A percentile compares a stretch with the other conserved stretches of the same genome.
Conservation (phyloP, 2,329 filamentous ascomycete genomes). For the Aspergillus piperis region DNA sequence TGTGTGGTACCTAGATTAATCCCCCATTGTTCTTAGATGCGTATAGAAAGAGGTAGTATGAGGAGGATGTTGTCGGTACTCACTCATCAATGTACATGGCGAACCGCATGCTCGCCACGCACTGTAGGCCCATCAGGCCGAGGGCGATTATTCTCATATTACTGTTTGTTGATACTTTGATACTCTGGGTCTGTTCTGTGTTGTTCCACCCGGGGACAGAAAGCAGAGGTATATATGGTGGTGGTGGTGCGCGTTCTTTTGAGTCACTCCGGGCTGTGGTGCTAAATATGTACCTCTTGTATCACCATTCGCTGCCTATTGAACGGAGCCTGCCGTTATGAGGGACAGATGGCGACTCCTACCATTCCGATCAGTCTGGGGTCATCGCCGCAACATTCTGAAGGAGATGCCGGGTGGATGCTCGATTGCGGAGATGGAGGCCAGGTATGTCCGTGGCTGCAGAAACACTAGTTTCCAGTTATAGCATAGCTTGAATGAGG, state of each 20-base stretch:
- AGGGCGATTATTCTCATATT: slow-evolving; percentile 33
- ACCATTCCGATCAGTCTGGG: background rate
- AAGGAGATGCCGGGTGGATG: background rate
- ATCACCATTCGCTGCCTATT: too few relatives aligned
- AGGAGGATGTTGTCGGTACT: slow-evolving; percentile 18
- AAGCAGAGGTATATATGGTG: too few relatives aligned
- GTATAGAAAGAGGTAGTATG: background rate
- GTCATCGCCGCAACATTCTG: background rate
- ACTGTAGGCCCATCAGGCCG: slow-evolving; percentile 34
- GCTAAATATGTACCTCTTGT: too few relatives aligned
- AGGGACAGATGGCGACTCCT: background rate
- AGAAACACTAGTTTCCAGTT: background rate
- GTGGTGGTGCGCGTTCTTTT: too few relatives aligned
- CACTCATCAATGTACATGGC: slow-evolving; percentile 54
- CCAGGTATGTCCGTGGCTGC: background rate
- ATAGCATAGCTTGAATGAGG: background rate
- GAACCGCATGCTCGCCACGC: slow-evolving; percentile 33
- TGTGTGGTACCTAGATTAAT: slow-evolving; percentile 43
- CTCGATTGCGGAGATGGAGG: background rate
- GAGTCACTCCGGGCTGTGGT: too few relatives aligned
- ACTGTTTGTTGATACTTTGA: background rate
- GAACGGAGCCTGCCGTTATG: too few relatives aligned
- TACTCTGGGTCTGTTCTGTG: too few relatives aligned
- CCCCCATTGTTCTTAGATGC: slow-evolving; percentile 10
- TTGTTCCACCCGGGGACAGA: too few relatives aligned